A percentile compares a stretch with the other conserved stretches of the same genome.
These are phyloP conservation scores for Asterionellopsis glacialis DNA, from an alignment of 108 stramenopile genomes.

Conservation along the genomic window DNA sequence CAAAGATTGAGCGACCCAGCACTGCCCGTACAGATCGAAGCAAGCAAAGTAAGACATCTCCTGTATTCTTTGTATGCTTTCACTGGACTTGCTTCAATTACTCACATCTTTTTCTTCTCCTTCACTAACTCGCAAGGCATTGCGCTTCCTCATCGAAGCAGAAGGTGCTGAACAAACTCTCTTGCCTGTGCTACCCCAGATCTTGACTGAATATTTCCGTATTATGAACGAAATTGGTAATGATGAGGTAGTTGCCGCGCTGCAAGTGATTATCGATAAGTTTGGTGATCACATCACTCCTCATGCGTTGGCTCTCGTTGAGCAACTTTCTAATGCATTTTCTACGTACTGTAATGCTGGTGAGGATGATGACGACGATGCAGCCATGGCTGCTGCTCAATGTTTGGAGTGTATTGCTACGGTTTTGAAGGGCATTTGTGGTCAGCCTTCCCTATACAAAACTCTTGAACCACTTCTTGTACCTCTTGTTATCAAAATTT, in stretches of 20 bases:
- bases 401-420: conserved; percentile 95
- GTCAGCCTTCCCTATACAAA: conserved; percentile 69
- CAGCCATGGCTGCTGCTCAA: conserved; percentile 94
- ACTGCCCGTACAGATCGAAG: conserved; percentile 96
- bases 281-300: conserved; percentile 95
- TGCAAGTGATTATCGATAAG: conserved; percentile 90
- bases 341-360: conserved; percentile 82
- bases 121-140: conserved; percentile 34
- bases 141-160: conserved; percentile 88
- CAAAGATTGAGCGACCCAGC: conserved; percentile 88
- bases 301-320: conserved; percentile 87
- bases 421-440: conserved; percentile 84
- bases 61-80: too few species aligned
- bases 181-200: conserved; percentile 85
- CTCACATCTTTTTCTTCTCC: too few species aligned
- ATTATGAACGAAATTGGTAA: conserved; percentile 98
- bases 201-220: conserved; percentile 95
- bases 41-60: conserved; percentile 34
- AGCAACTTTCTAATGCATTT: conserved; percentile 87
- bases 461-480: conserved; percentile 87
- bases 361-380: conserved; percentile 96
- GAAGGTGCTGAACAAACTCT: conserved; percentile 87
- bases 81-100: too few species aligned
- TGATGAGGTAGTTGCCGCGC: conserved; percentile 91
- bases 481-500: conserved; percentile 79